phyloP scores from a whole-genome alignment of 176 grass and related monocot species.

The Paspalum notatum region DNA sequence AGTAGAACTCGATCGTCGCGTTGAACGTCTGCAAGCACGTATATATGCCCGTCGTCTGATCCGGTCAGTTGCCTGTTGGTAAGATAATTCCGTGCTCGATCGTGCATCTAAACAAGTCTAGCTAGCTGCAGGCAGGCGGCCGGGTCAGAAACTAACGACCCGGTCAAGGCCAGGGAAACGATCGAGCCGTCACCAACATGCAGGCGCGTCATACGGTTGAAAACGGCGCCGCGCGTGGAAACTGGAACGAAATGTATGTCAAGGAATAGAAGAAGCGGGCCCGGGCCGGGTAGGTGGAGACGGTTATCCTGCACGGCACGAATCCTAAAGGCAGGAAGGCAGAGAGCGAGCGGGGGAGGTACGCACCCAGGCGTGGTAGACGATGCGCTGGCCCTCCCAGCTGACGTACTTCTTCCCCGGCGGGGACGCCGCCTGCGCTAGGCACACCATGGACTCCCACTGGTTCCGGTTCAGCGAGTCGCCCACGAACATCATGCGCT shows the following conservation, averaged over 20 bases:
- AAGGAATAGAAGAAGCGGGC: neutral
- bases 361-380: slow-evolving; percentile 78
- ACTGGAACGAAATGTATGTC: neutral
- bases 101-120: too few species aligned
- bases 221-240: neutral
- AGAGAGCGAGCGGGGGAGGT: too few species aligned
- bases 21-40: slow-evolving; percentile 51
- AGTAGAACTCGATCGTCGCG: slow-evolving; percentile 90
- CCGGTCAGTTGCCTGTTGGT: too few species aligned
- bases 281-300: neutral
- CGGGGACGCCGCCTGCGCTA: slow-evolving; percentile 61
- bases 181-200: slow-evolving; percentile 6
- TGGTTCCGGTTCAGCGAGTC: slow-evolving; percentile 94
- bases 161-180: neutral
- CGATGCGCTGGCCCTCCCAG: slow-evolving; percentile 69
- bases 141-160: neutral
- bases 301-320: slow-evolving; percentile 25
- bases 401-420: slow-evolving; percentile 77
- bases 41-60: too few species aligned
- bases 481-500: slow-evolving; percentile 90
- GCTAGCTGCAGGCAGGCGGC: neutral
- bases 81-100: too few species aligned
- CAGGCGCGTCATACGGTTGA: slow-evolving; percentile 7
- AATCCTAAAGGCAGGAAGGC: slow-evolving; percentile 3
- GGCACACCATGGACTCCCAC: slow-evolving; percentile 97